phyloP scores from a whole-genome alignment of 2,329 filamentous ascomycete species.

The Microthyrium microscopicum region DNA sequence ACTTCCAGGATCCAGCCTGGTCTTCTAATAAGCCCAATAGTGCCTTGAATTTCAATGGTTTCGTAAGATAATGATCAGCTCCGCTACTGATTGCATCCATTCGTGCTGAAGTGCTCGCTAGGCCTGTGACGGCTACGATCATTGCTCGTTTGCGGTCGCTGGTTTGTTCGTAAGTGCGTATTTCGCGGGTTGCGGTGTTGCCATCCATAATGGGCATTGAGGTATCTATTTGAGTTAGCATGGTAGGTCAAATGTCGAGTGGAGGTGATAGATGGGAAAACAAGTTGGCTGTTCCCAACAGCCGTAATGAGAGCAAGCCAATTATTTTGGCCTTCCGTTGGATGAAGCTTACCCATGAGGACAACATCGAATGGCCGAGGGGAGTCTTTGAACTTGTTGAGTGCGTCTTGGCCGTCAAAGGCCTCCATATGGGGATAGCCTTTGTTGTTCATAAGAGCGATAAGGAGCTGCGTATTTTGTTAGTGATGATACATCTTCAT shows the following conservation, averaged over 20 bases:
- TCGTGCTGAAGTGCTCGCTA: conserved; percentile 14
- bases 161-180: conserved; percentile 18
- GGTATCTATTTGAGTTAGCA: conserved; percentile 21
- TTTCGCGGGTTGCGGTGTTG: conserved; percentile 25
- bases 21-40: conserved; percentile 7
- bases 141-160: conserved; percentile 9
- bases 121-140: conserved; percentile 17
- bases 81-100: conserved; percentile 16
- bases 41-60: conserved; percentile 16
- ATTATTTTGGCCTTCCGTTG: no score
- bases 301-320: no score
- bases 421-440: conserved; percentile 16
- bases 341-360: conserved; percentile 30
- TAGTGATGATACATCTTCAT: neutral
- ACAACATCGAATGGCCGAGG: conserved; percentile 9
- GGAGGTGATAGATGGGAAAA: neutral
- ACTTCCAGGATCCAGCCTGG: no score
- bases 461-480: conserved; percentile 13
- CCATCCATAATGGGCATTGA: conserved; percentile 41
- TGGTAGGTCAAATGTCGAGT: neutral
- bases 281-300: neutral
- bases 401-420: conserved; percentile 19
- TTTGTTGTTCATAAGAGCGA: conserved; percentile 19
- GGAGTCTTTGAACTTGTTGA: conserved; percentile 11
- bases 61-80: conserved; percentile 17